A percentile compares a stretch with the other conserved stretches of the same genome.
Conservation (phyloP, 1,284 basidiomycete species). For the Termitomyces sp. region DNA sequence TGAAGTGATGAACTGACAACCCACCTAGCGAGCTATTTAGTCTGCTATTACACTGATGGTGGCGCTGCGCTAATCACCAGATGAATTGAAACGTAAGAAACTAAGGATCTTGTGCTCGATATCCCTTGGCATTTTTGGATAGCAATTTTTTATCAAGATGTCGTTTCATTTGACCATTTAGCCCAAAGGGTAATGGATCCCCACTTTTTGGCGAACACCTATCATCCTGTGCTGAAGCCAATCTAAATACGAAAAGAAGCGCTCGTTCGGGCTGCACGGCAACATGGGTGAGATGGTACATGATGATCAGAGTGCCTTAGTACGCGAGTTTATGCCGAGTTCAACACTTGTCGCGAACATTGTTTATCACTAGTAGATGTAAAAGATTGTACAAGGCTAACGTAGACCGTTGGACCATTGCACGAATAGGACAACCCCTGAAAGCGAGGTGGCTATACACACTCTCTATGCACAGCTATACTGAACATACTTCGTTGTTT, state of each 20-base stretch:
- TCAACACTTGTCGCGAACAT: background rate
- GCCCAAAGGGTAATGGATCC: background rate
- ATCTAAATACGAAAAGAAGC: background rate
- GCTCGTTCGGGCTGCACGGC: background rate
- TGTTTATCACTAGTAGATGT: too few relatives aligned
- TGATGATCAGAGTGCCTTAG: background rate
- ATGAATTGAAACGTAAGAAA: background rate
- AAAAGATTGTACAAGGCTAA: background rate
- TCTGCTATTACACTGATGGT: background rate
- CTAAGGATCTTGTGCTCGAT: background rate
- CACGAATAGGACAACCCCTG: background rate
- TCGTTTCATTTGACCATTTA: background rate
- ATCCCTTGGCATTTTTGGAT: background rate
- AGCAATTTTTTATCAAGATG: too few relatives aligned
- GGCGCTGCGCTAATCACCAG: background rate
- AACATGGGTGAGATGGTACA: background rate
- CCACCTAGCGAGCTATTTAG: too few relatives aligned
- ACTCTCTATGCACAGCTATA: background rate
- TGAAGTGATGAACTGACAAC: too few relatives aligned
- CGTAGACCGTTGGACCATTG: background rate
- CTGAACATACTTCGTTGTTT: background rate
- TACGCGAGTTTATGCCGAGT: background rate
- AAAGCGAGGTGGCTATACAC: background rate
- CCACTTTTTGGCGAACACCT: background rate
- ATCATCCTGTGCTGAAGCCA: background rate